These are phyloP conservation scores for Gastrodia elata DNA, from an alignment of 106 monocot species.

Conservation along the genomic window DNA sequence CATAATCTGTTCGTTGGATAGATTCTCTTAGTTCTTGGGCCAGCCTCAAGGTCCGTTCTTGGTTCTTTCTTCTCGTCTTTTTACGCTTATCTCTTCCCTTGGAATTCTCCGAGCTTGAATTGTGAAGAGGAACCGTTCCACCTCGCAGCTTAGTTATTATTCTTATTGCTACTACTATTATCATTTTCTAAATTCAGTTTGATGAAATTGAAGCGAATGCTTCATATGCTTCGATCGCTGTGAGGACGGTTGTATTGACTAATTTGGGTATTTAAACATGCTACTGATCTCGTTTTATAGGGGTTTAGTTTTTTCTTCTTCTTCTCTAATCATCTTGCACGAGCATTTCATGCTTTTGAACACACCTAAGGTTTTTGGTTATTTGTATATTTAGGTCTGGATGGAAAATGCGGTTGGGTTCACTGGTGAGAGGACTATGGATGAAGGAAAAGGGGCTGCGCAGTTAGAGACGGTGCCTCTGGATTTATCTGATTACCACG, in stretches of 20 bases:
- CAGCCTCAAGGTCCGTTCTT: conserved; percentile 3
- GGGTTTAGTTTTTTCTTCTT: not conserved
- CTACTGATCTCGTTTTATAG: no score
- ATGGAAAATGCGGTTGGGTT: conserved; percentile 22
- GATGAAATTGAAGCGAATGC: not conserved
- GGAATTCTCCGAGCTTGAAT: not conserved
- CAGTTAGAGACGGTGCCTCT: not conserved
- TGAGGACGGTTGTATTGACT: not conserved
- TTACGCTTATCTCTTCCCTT: not conserved
- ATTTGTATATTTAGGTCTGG: not conserved
- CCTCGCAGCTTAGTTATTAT: no score
- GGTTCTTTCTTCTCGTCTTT: not conserved
- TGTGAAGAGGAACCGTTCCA: not conserved
- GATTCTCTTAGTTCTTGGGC: not conserved
- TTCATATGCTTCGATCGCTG: not conserved
- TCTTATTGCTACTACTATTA: no score
- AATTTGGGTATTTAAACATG: no score
- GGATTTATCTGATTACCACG: not conserved
- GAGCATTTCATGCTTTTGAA: no score
- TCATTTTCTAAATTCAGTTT: not conserved
- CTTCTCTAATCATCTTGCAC: no score
- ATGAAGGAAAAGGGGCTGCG: not conserved
- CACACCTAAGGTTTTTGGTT: not conserved
- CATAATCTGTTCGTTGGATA: not conserved
- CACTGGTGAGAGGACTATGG: conserved; percentile 1